These are phyloP conservation scores for Emergomyces orientalis DNA, from an alignment of 2,329 filamentous ascomycete genomes.

Conservation along the genomic window DNA sequence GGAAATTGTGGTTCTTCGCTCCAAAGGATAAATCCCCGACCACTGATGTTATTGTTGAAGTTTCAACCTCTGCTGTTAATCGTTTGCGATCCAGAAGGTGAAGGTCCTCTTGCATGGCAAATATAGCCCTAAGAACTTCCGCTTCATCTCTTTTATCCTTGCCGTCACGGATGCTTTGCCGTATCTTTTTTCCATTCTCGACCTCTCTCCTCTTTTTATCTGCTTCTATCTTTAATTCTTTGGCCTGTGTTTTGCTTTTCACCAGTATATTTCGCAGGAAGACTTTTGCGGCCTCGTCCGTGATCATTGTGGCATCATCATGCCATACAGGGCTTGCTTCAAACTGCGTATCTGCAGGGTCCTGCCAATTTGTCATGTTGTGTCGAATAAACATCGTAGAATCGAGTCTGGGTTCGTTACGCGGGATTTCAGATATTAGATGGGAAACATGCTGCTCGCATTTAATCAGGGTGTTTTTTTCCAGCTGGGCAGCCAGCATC, in stretches of 20 bases:
- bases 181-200: slow-evolving; percentile 62
- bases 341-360: slow-evolving; percentile 75
- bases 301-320: slow-evolving; percentile 77
- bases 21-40: slow-evolving; percentile 90
- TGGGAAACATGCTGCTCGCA: slow-evolving; percentile 64
- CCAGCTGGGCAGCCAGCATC: slow-evolving; percentile 68
- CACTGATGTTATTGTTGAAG: slow-evolving; percentile 78
- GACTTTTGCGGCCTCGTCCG: slow-evolving; percentile 77
- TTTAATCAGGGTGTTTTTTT: slow-evolving; percentile 65
- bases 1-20: slow-evolving; percentile 94
- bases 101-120: slow-evolving; percentile 71
- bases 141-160: slow-evolving; percentile 85
- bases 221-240: slow-evolving; percentile 69
- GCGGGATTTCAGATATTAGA: slow-evolving; percentile 68
- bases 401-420: slow-evolving; percentile 82
- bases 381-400: slow-evolving; percentile 97
- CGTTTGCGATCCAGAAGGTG: slow-evolving; percentile 77
- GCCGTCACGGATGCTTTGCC: slow-evolving; percentile 69
- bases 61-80: slow-evolving; percentile 84
- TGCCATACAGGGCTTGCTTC: slow-evolving; percentile 97
- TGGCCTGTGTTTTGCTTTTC: slow-evolving; percentile 78
- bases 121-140: slow-evolving; percentile 71
- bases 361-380: slow-evolving; percentile 72
- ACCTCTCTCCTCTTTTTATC: slow-evolving; percentile 83
- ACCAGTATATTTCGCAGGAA: slow-evolving; percentile 85